phyloP scores from a whole-genome alignment of 2,329 filamentous ascomycete genomes.

The Herpotrichia juniperi region DNA sequence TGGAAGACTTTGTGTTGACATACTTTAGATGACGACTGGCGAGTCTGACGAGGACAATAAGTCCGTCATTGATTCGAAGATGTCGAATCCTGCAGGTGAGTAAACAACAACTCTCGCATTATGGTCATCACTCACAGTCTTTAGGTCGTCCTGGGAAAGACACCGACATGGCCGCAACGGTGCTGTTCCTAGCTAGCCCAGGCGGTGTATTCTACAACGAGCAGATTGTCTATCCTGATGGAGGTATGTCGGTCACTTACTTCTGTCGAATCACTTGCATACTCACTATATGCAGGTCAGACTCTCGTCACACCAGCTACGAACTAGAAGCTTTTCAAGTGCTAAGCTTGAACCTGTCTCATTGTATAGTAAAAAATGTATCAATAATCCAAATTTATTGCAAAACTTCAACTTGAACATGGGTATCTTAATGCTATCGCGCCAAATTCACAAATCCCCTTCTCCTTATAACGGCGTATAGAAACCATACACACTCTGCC shows the following conservation, averaged over 20 bases:
- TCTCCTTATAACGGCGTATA: not conserved
- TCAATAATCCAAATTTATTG: too few species aligned
- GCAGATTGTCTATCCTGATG: slow-evolving; percentile 60
- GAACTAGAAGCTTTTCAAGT: too few species aligned
- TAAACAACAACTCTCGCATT: not conserved
- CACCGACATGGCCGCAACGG: slow-evolving; percentile 58
- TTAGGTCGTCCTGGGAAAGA: slow-evolving; percentile 49
- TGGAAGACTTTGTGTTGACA: slow-evolving; percentile 12
- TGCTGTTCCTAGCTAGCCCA: slow-evolving; percentile 58
- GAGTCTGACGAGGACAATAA: slow-evolving; percentile 55
- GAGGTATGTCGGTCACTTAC: slow-evolving; percentile 27
- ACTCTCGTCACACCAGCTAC: slow-evolving; percentile 34
- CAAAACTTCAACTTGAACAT: not conserved
- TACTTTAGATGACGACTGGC: slow-evolving; percentile 59
- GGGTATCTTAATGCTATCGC: not conserved
- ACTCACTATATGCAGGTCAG: slow-evolving; percentile 21
- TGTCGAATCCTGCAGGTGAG: slow-evolving; percentile 54
- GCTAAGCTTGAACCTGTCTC: too few species aligned
- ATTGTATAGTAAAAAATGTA: too few species aligned
- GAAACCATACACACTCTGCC: not conserved
- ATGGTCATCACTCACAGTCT: slow-evolving; percentile 14
- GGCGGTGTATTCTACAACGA: slow-evolving; percentile 61
- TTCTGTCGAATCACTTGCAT: slow-evolving; percentile 8
- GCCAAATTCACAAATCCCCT: not conserved
- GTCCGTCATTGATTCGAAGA: slow-evolving; percentile 48